Percentiles rank a stretch among this genome's conserved stretches.
Evolutionary conservation across 768 basidiomycete genomes (phyloP).

Genomic region (Crepidotus variabilis): DNA sequence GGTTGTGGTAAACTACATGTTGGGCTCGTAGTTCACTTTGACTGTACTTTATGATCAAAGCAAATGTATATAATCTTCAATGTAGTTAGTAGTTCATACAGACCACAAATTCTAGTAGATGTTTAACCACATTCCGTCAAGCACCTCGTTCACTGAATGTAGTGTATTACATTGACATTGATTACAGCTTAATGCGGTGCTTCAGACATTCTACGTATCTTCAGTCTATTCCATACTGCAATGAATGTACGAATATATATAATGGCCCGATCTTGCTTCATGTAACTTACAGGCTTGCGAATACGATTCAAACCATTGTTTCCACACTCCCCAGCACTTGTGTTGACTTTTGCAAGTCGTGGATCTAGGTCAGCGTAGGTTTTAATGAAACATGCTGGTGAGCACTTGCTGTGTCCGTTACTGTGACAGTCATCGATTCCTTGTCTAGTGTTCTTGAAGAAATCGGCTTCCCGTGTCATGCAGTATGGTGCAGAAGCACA

Average conservation of each 20-base stretch:
- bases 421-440: slow-evolving; percentile 22
- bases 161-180: too few species aligned
- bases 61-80: too few species aligned
- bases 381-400: slow-evolving; percentile 19
- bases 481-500: not conserved
- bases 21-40: too few species aligned
- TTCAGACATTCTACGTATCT: slow-evolving; percentile 4
- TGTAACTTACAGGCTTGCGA: slow-evolving; percentile 24
- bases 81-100: too few species aligned
- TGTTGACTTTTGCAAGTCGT: slow-evolving; percentile 19
- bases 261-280: slow-evolving; percentile 24
- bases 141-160: too few species aligned
- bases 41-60: too few species aligned
- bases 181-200: too few species aligned
- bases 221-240: slow-evolving; percentile 16
- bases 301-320: slow-evolving; percentile 20
- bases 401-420: slow-evolving; percentile 23
- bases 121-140: slow-evolving; percentile 12
- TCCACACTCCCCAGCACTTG: slow-evolving; percentile 26
- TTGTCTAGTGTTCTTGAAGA: not conserved
- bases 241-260: slow-evolving; percentile 22
- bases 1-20: too few species aligned
- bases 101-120: too few species aligned
- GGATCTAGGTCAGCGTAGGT: slow-evolving; percentile 20
- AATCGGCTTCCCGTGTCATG: not conserved